Base-by-base conservation (phyloP, 2,329 filamentous ascomycete genomes). In the Davidsoniella virescens region DNA sequence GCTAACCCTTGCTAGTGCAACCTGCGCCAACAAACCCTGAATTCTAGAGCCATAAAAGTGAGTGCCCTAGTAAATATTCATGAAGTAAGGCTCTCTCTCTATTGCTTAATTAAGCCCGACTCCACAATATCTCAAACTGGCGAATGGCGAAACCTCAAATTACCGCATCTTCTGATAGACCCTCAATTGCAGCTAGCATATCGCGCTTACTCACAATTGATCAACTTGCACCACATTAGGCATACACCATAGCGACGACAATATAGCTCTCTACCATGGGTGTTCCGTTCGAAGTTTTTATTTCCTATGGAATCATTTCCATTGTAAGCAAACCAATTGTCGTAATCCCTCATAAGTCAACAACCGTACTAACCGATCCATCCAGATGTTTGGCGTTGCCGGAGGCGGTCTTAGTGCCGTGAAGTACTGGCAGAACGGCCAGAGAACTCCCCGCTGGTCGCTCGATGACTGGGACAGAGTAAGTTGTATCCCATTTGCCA, bases 251-350 rank as follows among this genome's bases (percentile, higher is more conserved):
- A 20, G 20, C 20, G 20, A 20, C 33, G 29, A 17, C n/a, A 3
- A 44, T 44, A 44, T 7, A 26, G 10, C 42, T 23, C n/a, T 55
- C 55, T 64, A 64, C 60, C 49, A 81, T 81, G 77, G 73, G 73
- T 53, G 65, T 81, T 56, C 77, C 77, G 44, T 81, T 80, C 65
- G 77, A 81, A 64, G 67, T 75, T 46, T 61, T 81, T 56, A 68
- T 81, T 64, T 76, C 77, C 41, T 80, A 80, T 64, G 77, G 67
- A 63, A 79, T 81, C 69, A 75, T 80, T 63, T 63, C 76, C 58
- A 69, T 64, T 60, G 76, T 80, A 70, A 64, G 74, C 62, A 6
- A 18, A 47, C 47, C 45, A 42, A 25, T n/a, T 52, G 45, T 49
- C 47, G 33, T 53, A 40, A 48, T 50, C 50, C 47, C 37, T 52